Evolutionary conservation across 306 rosid genomes (phyloP), one percentile per base, ranked within the genome.

Genomic region (Cicer arietinum): DNA sequence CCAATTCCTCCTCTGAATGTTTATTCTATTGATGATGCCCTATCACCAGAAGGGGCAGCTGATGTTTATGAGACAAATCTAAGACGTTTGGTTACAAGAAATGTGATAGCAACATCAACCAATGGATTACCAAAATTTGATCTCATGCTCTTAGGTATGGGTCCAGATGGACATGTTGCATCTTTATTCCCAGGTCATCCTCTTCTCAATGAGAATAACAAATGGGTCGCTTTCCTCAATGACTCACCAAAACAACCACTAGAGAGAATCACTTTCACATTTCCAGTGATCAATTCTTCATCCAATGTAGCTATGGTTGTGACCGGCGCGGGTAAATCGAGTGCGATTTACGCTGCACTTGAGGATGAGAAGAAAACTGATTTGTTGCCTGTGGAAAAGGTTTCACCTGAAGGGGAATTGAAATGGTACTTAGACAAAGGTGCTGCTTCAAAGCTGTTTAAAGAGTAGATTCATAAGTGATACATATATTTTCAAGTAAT

Each of bases 151-250:
- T 69, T 93, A 5, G 96, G 92, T 5, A 89, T 90, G 96, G 98
- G 98, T 40, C 90, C 98, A 35, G 96, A 92, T 79, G 98, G 98
- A 17, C 96, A 90, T 6, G 87, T 93, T 10, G 98, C 91, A 54
- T 89, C 96, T 37, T 80, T 93, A 30, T 90, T 90, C 80, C 95
- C 96, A 1, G 89, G 89, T 8, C 92, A 93, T 56, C 84, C 88
- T 60, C 85, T 82, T 54, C 60, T 85, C 40, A 47, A 77, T 3
- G 98, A 93, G 82, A 69, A 80, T 44, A 17, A 83, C 45, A 89
- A 86, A 63, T 93, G 96, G 98, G 94, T 93, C 39, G 80, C 91
- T 67, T 84, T 57, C 78, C 69, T 90, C 13, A 81, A 59, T 17
- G 88, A 94, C 80, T 91, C 98, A 2, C 96, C 96, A 12, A 88